A percentile compares a stretch with the other conserved stretches of the same genome.
phyloP scores from a whole-genome alignment of 1,284 basidiomycete genomes.

The Moniliella sp. region DNA sequence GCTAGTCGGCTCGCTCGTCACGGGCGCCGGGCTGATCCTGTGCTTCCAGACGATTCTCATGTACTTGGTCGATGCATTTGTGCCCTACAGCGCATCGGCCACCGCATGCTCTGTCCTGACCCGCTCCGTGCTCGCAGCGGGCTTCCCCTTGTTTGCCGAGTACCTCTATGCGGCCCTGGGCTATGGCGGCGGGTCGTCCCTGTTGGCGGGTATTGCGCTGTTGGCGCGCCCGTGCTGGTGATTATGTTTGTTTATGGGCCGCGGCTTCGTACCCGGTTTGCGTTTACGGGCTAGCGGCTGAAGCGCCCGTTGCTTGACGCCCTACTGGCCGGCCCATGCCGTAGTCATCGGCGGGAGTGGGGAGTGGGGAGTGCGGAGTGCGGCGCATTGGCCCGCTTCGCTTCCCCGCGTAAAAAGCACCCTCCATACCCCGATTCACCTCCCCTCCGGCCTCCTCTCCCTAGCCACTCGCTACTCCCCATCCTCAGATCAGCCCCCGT shows the following conservation, averaged over 20 bases:
- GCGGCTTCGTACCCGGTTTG: constrained; percentile 11
- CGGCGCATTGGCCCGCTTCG: too few relatives aligned
- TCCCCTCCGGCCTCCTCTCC: too few relatives aligned
- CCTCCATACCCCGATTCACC: too few relatives aligned
- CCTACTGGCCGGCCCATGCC: too few relatives aligned
- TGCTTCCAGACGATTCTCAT: constrained; percentile 36
- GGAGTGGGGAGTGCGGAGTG: too few relatives aligned
- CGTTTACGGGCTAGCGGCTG: background rate
- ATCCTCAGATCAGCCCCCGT: too few relatives aligned
- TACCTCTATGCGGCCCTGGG: constrained; percentile 36
- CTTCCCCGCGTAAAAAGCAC: too few relatives aligned
- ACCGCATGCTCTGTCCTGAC: constrained; percentile 33
- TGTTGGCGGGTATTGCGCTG: constrained; percentile 34
- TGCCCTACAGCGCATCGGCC: constrained; percentile 37
- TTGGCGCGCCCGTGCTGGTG: constrained; percentile 35
- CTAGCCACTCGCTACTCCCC: too few relatives aligned
- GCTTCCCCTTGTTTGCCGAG: constrained; percentile 36
- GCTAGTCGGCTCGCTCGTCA: constrained; percentile 13
- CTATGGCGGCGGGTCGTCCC: constrained; percentile 36
- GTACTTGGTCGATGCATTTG: constrained; percentile 37
- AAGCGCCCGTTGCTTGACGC: background rate
- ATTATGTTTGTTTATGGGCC: constrained; percentile 35
- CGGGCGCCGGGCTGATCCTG: constrained; percentile 28
- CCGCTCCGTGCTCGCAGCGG: constrained; percentile 34
- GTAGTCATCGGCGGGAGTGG: too few relatives aligned